Base-by-base conservation (phyloP, 768 basidiomycete species). In the Leccinellum luteum region DNA sequence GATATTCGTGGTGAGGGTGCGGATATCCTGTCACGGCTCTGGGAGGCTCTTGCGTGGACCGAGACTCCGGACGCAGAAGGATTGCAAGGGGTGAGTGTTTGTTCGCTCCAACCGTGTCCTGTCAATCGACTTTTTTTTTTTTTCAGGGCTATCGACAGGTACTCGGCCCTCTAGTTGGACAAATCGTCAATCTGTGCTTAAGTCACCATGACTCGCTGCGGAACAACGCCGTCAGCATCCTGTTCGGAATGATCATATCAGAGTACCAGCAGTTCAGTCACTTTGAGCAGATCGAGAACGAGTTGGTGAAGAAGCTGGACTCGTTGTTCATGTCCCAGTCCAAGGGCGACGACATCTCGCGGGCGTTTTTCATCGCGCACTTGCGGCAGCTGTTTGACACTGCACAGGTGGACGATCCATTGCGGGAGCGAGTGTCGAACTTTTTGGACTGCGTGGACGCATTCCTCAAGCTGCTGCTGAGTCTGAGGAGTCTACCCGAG, bases 1-100 rank as follows among this genome's bases (percentile, higher is more conserved):
- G 96, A 98, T 74, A 85, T 98, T 65, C 85, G 96, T 23, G 94
- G 94, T 10, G 91, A 96, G 70, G 95, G 94, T 15, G 89, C 94
- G 2, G 77, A 83, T 6, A 85, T 96, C 55, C 72, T 98, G 47
- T 73, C 89, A 15, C 84, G 80, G 31, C 75, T 95, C 6, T 98
- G 96, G 96, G 84, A 90, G 65, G 85, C 90, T 2, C 79, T 98
- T 21, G 91, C 88, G 4, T 89, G 87, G 83, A 83, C 85, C 6
- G 85, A 89, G 59, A 78, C 74, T 43, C 78, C 76, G 3, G 86
- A 84, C 54, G 25, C 52, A 13, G 71, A 66, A 52, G 74, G 79
- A 53, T 75, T 85, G 65, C 87, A 85, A 68, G 89, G 88, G 48
- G 92, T 92, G 74, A 70, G 86, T 72, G 30, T 61, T 48, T 17